These are phyloP conservation scores for Penicilliopsis zonata DNA, from an alignment of 495 filamentous ascomycete species.

Conservation along the genomic window DNA sequence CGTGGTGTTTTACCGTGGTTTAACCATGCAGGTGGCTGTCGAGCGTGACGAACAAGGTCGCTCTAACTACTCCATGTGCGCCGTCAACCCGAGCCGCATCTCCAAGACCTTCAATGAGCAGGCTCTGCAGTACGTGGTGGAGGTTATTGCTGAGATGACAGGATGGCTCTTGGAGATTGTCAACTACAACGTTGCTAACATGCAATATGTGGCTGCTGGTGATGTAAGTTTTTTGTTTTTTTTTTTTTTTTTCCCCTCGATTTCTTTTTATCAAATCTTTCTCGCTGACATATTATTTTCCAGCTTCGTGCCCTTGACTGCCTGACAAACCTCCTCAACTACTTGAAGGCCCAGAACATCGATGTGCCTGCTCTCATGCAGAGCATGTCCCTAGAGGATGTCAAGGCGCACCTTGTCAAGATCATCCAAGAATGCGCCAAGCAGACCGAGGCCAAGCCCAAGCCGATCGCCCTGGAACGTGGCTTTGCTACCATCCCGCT, in stretches of 20 bases:
- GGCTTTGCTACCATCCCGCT: conserved; percentile 96
- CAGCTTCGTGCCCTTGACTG: conserved; percentile 85
- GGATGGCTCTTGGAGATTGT: conserved; percentile 96
- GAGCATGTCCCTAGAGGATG: conserved; percentile 66
- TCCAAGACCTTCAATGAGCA: conserved; percentile 97
- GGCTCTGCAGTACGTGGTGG: conserved; percentile 89
- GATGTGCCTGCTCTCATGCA: conserved; percentile 89
- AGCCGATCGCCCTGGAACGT: conserved; percentile 76
- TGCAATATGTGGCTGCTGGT: conserved; percentile 97
- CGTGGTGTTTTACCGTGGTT: conserved; percentile 95
- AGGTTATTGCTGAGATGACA: conserved; percentile 82
- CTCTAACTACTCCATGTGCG: conserved; percentile 97
- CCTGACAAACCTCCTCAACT: conserved; percentile 85
- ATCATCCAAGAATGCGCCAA: conserved; percentile 79
- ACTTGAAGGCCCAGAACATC: conserved; percentile 87
- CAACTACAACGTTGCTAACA: conserved; percentile 97
- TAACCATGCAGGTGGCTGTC: conserved; percentile 99
- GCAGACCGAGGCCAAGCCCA: conserved; percentile 76
- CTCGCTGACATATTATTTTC: too few species aligned
- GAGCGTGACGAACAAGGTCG: conserved; percentile 87
- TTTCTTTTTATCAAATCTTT: conserved; percentile 15
- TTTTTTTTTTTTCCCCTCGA: not conserved
- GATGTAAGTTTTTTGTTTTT: conserved; percentile 37
- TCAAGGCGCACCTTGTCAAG: conserved; percentile 71
- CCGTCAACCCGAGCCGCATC: conserved; percentile 94